These are phyloP conservation scores for Coemansia sp. DNA, from an alignment of 192 early-diverging fungal species.

Conservation along the genomic window DNA sequence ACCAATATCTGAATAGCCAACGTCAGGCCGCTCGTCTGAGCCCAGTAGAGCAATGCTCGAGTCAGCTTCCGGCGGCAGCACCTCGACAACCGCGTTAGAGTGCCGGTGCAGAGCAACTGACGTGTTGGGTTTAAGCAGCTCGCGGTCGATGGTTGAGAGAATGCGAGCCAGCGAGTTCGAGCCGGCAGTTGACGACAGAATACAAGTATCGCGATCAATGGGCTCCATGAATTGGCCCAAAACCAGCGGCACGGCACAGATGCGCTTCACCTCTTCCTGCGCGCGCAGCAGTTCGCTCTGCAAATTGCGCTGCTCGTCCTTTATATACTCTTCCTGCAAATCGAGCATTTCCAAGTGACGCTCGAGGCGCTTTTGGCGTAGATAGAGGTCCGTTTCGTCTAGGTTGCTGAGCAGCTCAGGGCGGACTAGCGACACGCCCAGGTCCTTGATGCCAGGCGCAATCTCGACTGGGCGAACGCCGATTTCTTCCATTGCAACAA, in stretches of 20 bases:
- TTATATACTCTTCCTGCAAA: constrained; percentile 98
- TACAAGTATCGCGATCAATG: constrained; percentile 95
- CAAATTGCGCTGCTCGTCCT: constrained; percentile 97
- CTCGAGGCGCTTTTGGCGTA: constrained; percentile 91
- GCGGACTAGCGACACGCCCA: constrained; percentile 48
- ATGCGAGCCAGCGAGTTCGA: constrained; percentile 92
- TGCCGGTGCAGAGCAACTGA: constrained; percentile 96
- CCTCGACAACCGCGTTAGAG: constrained; percentile 95
- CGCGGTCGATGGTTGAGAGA: constrained; percentile 94
- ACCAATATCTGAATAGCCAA: constrained; percentile 78
- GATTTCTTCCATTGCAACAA: constrained; percentile 44
- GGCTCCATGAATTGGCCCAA: constrained; percentile 99
- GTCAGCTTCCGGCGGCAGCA: constrained; percentile 94
- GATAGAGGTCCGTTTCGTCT: constrained; percentile 83
- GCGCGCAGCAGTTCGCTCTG: constrained; percentile 92
- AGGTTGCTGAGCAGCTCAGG: constrained; percentile 44
- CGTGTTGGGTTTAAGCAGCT: constrained; percentile 90
- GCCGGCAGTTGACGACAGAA: constrained; percentile 90
- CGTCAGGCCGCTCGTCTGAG: constrained; percentile 77
- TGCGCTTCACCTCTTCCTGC: constrained; percentile 97
- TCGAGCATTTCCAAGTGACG: constrained; percentile 93
- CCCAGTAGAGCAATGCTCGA: constrained; percentile 87
- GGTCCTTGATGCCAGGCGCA: constrained; percentile 52
- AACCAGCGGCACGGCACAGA: constrained; percentile 95
- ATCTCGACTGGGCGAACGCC: constrained; percentile 47